A percentile compares a stretch with the other conserved stretches of the same genome.
phyloP scores from a whole-genome alignment of 179 eudicot genomes.

The Silene vulgaris region DNA sequence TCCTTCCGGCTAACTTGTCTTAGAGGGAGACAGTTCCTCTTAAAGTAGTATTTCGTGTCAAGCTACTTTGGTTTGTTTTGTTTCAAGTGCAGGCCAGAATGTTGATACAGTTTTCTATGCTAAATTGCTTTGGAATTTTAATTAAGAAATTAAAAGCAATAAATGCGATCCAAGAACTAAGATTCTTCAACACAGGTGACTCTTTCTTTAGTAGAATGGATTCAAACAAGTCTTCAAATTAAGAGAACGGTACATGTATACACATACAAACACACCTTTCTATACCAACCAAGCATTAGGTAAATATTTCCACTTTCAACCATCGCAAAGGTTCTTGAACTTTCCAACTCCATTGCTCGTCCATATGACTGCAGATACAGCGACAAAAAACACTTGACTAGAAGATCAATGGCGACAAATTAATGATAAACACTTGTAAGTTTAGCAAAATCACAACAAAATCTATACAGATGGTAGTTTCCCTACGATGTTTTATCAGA shows the following conservation, averaged over 20 bases:
- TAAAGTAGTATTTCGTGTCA: background rate
- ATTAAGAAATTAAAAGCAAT: no score
- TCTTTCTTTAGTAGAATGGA: background rate
- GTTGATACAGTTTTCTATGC: background rate
- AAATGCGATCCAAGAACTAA: background rate
- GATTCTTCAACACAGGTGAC: background rate
- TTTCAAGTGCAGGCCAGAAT: slow-evolving; percentile 5
- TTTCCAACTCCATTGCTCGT: slow-evolving; percentile 83
- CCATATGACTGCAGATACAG: slow-evolving; percentile 66
- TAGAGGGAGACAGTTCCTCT: background rate
- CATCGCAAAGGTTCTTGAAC: slow-evolving; percentile 72
- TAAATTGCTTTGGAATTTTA: background rate
- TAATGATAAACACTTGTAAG: slow-evolving; percentile 5
- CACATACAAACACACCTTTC: slow-evolving; percentile 49
- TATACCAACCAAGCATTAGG: slow-evolving; percentile 77
- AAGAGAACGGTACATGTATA: background rate
- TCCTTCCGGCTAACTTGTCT: slow-evolving; percentile 1
- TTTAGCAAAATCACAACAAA: slow-evolving; percentile 1
- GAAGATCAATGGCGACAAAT: background rate
- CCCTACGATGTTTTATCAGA: background rate
- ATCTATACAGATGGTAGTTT: background rate
- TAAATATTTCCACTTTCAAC: slow-evolving; percentile 85
- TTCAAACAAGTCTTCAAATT: background rate
- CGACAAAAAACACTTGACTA: background rate
- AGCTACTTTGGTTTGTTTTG: background rate